Evolutionary conservation across 2,329 filamentous ascomycete genomes (phyloP).

Genomic region (Sclerotinia borealis): DNA sequence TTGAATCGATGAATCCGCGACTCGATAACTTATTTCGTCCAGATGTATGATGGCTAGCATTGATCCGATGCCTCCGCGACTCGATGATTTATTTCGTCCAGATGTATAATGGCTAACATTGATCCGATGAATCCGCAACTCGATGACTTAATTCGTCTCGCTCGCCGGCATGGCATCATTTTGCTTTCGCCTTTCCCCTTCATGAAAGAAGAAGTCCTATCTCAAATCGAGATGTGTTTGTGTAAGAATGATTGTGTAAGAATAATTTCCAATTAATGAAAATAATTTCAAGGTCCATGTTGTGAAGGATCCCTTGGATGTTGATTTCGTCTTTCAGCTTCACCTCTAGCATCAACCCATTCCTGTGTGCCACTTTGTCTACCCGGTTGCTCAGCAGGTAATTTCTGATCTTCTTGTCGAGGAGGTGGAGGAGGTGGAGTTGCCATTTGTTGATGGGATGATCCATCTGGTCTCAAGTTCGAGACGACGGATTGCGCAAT

Average conservation of each 20-base stretch:
- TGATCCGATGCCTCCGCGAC: not conserved
- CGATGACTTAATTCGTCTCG: not conserved
- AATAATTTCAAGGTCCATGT: constrained; percentile 31
- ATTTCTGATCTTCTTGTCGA: constrained; percentile 49
- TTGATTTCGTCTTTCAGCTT: constrained; percentile 34
- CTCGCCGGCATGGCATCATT: not conserved
- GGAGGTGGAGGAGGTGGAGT: constrained; percentile 16
- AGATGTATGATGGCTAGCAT: not conserved
- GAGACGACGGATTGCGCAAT: constrained; percentile 61
- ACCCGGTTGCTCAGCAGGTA: constrained; percentile 54
- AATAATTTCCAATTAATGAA: not conserved
- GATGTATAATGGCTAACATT: not conserved
- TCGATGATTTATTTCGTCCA: not conserved
- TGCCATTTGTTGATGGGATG: constrained; percentile 13
- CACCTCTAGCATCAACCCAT: constrained; percentile 44
- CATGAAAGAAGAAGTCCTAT: not conserved
- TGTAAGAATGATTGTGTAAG: too few species aligned
- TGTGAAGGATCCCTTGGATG: constrained; percentile 42
- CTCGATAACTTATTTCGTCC: not conserved
- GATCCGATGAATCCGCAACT: not conserved
- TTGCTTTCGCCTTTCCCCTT: not conserved
- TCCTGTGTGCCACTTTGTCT: constrained; percentile 46
- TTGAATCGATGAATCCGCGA: not conserved
- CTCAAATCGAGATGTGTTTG: not conserved
- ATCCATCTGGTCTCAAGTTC: constrained; percentile 23